phyloP scores from a whole-genome alignment of 2,329 filamentous ascomycete species.

The Amphichorda felina region DNA sequence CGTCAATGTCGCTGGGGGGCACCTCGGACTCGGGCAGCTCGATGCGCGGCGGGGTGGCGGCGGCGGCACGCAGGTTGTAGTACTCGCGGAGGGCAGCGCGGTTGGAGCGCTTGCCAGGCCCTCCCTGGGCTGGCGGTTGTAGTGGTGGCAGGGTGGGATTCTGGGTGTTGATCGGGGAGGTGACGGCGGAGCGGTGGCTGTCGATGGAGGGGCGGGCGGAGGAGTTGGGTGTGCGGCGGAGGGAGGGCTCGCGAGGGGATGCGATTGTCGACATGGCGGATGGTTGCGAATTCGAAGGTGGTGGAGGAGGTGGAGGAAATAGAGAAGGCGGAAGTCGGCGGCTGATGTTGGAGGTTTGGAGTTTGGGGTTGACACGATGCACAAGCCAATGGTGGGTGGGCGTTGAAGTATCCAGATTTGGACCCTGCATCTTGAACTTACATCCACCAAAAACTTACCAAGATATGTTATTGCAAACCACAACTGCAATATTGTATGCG shows the following conservation, averaged over 20 bases:
- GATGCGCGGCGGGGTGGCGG: conserved; percentile 23
- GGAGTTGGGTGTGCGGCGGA: conserved; percentile 57
- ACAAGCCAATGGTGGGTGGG: background rate
- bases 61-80: conserved; percentile 58
- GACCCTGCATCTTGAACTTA: background rate
- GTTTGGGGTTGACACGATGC: conserved; percentile 1
- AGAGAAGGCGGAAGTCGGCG: conserved; percentile 16
- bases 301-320: background rate
- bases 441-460: too few relatives aligned
- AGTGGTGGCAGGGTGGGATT: conserved; percentile 3
- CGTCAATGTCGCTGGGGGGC: conserved; percentile 61
- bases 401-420: too few relatives aligned
- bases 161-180: conserved; percentile 30
- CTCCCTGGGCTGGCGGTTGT: conserved; percentile 21
- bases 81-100: conserved; percentile 85
- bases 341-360: conserved; percentile 13
- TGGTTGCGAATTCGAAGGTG: background rate
- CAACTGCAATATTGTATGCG: too few relatives aligned
- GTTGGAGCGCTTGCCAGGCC: conserved; percentile 43
- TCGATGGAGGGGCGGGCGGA: conserved; percentile 69
- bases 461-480: too few relatives aligned
- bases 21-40: conserved; percentile 41
- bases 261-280: conserved; percentile 18
- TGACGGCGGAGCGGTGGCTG: conserved; percentile 44
- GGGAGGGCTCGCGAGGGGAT: conserved; percentile 45